These are phyloP conservation scores for Bacterosira constricta DNA, from an alignment of 108 stramenopile genomes.

Conservation along the genomic window DNA sequence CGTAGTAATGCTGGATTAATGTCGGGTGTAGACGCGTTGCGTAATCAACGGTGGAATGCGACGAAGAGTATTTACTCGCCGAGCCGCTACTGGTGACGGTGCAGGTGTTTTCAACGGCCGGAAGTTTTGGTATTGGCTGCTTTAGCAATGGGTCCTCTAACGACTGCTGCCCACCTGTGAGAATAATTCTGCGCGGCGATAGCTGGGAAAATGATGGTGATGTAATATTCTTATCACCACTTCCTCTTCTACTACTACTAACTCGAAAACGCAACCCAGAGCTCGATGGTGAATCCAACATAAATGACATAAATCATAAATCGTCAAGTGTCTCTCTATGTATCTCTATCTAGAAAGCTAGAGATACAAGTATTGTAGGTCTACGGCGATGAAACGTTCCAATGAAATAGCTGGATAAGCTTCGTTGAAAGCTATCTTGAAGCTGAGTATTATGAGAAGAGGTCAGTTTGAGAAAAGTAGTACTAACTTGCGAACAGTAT, in stretches of 20 bases:
- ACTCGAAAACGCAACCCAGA: not conserved
- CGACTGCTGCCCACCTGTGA: not conserved
- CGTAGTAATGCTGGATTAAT: constrained; percentile 35
- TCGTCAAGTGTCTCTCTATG: not conserved
- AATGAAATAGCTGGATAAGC: no score
- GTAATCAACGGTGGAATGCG: constrained; percentile 21
- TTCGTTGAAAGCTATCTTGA: no score
- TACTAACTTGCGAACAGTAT: no score
- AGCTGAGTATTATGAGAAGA: no score
- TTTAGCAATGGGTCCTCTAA: not conserved
- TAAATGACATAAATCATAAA: not conserved
- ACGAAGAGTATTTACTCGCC: not conserved
- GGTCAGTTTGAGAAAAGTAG: no score
- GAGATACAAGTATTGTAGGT: no score
- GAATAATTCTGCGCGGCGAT: not conserved
- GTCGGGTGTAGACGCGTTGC: constrained; percentile 16
- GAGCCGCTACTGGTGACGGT: not conserved
- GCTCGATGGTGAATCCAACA: no score
- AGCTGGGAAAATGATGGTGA: not conserved
- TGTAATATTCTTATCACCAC: no score
- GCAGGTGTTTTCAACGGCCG: not conserved
- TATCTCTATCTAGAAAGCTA: not conserved
- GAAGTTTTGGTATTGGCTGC: not conserved
- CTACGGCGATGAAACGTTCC: no score
- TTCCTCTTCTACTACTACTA: not conserved